Evolutionary conservation across 1,284 basidiomycete species (phyloP), one percentile per base, ranked within the genome.

Genomic region (Phlebopus sp.): DNA sequence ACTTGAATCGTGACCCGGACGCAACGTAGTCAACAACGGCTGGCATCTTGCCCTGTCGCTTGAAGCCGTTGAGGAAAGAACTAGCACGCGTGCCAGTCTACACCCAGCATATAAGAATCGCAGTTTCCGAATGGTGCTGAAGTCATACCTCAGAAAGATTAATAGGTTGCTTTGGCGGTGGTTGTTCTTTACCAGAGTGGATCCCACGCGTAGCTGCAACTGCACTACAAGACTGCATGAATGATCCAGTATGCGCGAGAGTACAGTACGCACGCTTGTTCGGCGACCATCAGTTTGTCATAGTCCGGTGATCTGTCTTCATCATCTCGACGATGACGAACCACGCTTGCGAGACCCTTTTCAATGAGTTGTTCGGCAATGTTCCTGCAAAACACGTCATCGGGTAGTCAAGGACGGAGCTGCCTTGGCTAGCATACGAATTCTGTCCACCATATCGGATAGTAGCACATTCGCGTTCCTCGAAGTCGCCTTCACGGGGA

Each of bases 21-120:
- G 93, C 86, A 51, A 98, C 93, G 66, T 92, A 97, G 46, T 99
- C 95, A 18, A 98, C 92, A 5, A 97, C 72, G 8, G 88, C 96
- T 1, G 85, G 75, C 47, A 96, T 81, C 57, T 79, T 81, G 14
- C 93, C 95, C 44, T 83, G 73, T 21, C 96, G 85, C 71, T 97
- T 99, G 77, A 97, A 95, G 38, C 87, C 82, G 47, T 90, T 91
- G 17, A 98, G 70, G 72, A 92, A 97, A 56, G 89, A 86, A 25
- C 80, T 81, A 0, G 93, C 92, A 52, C 93, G 86, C 49, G 75
- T 69, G 46, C 74, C 77, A 19, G 81, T 84, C 87, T 91, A 54
- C 21, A 23, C 9, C 42, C 53, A 29, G 42, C 14, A 37, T 18
- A 45, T 46, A 31, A 37, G 43, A 48, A 41, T 55, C 19, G 56